Percentiles rank a stretch among this genome's conserved stretches.
Evolutionary conservation across 2,329 filamentous ascomycete species (phyloP).

Genomic region (Pseudogymnoascus verrucosus): DNA sequence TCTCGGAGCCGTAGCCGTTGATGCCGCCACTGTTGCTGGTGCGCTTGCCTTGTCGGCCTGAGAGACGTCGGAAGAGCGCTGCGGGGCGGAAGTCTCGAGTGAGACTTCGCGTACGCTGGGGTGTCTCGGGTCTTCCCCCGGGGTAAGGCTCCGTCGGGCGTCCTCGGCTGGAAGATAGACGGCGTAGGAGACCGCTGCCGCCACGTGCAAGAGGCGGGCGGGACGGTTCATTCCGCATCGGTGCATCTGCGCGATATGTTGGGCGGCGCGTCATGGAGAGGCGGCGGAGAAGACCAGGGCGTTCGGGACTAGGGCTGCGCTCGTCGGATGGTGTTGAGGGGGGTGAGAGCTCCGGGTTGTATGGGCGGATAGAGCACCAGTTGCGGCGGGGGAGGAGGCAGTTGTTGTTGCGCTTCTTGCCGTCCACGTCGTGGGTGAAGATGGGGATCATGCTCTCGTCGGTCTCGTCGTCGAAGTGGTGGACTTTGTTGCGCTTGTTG

Average conservation of each 20-base stretch:
- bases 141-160: constrained; percentile 26
- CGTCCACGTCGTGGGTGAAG: constrained; percentile 82
- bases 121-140: constrained; percentile 32
- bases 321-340: constrained; percentile 55
- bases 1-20: constrained; percentile 45
- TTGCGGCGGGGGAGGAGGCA: constrained; percentile 82
- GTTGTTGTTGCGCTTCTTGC: constrained; percentile 85
- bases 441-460: constrained; percentile 95
- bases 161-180: constrained; percentile 11
- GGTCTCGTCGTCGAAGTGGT: constrained; percentile 66
- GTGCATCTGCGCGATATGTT: constrained; percentile 24
- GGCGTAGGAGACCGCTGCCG: constrained; percentile 9
- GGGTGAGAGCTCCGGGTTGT: constrained; percentile 70
- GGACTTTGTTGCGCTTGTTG: constrained; percentile 83
- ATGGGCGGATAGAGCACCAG: constrained; percentile 88
- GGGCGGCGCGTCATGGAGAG: constrained; percentile 26
- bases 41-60: constrained; percentile 28
- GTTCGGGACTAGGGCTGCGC: constrained; percentile 30
- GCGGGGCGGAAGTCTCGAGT: constrained; percentile 42
- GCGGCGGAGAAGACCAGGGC: constrained; percentile 24
- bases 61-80: constrained; percentile 40
- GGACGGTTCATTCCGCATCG: neutral
- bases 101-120: constrained; percentile 54
- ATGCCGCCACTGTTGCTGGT: constrained; percentile 44
- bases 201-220: neutral